Evolutionary conservation across 495 filamentous ascomycete species (phyloP), one percentile per base, ranked within the genome.

Genomic region (Aspergillus conjunctus): DNA sequence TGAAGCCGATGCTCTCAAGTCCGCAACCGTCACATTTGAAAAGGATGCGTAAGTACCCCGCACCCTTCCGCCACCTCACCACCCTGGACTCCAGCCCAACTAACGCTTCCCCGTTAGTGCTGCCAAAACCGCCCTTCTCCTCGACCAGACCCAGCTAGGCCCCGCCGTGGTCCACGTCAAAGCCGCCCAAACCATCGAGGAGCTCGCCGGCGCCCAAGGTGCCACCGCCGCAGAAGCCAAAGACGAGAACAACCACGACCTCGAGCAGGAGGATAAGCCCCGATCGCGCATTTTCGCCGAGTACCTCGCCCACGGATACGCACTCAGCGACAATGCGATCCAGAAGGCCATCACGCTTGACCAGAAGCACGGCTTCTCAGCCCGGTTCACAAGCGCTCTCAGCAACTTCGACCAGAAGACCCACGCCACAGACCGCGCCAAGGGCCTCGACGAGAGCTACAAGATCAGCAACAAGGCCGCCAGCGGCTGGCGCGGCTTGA

Each of bases 251-350:
- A 67, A 78, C 51, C 81, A 89, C 62, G 83, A 92, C 58, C 81
- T 97, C 68, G 84, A 86, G 4, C 94, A 98, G 69, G 94, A 98
- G 70, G 91, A 97, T 75, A 98, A 98, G 80, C 94, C 94, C 0
- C 87, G 91, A 68, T 83, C 88, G 18, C 92, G 95, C 67, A 96
- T 98, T 68, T 63, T 97, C 26, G 94, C 94, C 61, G 94, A 98
- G 78, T 96, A 97, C 72, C 87, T 98, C 30, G 93, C 93, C 5
- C 90, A 97, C 66, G 94, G 94, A 63, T 98, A 98, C 74, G 81
- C 84, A 18, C 77, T 98, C 65, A 90, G 89, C 54, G 94, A 98
- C 72, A 79, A 78, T n/a, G 89, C 89, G 4, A 83, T 97, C 51
- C 86, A 96, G 71, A 83, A 81, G 62, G 95, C 91, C 57, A 92